A percentile compares a stretch with the other conserved stretches of the same genome.
Conservation (phyloP, 192 early-diverging fungal genomes). For the Coemansia sp. region DNA sequence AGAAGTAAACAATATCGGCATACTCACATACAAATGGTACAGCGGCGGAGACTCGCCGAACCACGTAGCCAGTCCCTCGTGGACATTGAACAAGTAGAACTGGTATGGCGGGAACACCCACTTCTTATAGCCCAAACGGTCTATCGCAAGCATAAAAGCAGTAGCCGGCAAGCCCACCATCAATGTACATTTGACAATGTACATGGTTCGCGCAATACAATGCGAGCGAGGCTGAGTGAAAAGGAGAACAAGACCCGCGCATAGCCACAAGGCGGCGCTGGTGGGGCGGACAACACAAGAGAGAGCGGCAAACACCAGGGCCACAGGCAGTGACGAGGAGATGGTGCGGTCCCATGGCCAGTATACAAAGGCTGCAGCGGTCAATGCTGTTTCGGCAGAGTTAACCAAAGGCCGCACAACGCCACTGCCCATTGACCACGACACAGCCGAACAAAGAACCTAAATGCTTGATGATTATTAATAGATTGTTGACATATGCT, state of each 20-base stretch:
- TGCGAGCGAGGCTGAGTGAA: conserved; percentile 17
- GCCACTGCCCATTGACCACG: conserved; percentile 59
- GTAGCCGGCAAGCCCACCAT: conserved; percentile 48
- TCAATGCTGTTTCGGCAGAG: conserved; percentile 71
- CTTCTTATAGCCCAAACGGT: conserved; percentile 66
- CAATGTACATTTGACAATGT: conserved; percentile 7
- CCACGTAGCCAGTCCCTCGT: conserved; percentile 76
- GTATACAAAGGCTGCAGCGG: conserved; percentile 73
- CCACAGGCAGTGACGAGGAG: conserved; percentile 15
- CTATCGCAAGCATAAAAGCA: conserved; percentile 56
- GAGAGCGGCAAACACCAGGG: conserved; percentile 71
- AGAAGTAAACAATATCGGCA: conserved; percentile 75
- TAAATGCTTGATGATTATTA: conserved; percentile 1
- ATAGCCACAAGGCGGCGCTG: conserved; percentile 82
- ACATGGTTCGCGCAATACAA: conserved; percentile 2
- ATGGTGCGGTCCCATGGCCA: conserved; percentile 71
- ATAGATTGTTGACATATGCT: background rate
- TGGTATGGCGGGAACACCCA: conserved; percentile 74
- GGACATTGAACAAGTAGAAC: conserved; percentile 82
- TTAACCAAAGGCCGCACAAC: conserved; percentile 66
- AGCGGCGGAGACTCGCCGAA: conserved; percentile 91
- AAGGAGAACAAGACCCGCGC: conserved; percentile 64
- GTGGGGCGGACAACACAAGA: conserved; percentile 89
- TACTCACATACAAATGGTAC: conserved; percentile 84
- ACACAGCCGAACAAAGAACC: background rate